A percentile compares a stretch with the other conserved stretches of the same genome.
Evolutionary conservation across 768 basidiomycete genomes (phyloP).

Genomic region (Termitomyces sp.): DNA sequence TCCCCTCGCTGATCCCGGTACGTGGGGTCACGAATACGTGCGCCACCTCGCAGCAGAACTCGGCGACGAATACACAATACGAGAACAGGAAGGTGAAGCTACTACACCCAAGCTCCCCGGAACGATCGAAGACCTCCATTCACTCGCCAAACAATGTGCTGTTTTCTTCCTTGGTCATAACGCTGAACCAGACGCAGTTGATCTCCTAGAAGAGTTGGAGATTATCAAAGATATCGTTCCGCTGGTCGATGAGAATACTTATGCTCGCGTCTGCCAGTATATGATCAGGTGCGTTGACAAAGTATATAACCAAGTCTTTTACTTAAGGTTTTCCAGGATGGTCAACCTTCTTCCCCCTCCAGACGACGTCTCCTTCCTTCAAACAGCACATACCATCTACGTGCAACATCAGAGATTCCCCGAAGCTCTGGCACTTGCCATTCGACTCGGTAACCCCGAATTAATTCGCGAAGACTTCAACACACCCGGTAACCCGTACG

Average conservation of each 20-base stretch:
- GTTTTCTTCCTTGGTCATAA: constrained; percentile 90
- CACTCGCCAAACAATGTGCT: constrained; percentile 80
- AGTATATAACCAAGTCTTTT: neutral
- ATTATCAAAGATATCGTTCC: constrained; percentile 75
- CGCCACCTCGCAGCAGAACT: constrained; percentile 95
- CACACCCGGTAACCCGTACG: constrained; percentile 84
- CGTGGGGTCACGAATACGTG: constrained; percentile 99
- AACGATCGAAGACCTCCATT: constrained; percentile 70
- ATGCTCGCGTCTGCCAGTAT: constrained; percentile 86
- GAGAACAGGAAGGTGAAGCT: constrained; percentile 43
- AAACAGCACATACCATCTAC: constrained; percentile 87
- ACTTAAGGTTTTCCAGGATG: constrained; percentile 45
- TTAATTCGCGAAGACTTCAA: constrained; percentile 87
- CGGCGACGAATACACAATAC: constrained; percentile 82
- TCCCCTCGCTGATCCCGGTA: constrained; percentile 82
- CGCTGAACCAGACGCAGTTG: constrained; percentile 97
- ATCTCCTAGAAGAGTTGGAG: constrained; percentile 91
- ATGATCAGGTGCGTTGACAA: constrained; percentile 75
- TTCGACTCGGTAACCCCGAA: constrained; percentile 77
- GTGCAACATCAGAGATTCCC: constrained; percentile 84
- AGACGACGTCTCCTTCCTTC: constrained; percentile 87
- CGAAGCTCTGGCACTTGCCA: constrained; percentile 84
- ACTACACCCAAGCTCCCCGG: constrained; percentile 42
- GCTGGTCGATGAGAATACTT: constrained; percentile 87
- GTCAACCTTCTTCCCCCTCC: constrained; percentile 89